Evolutionary conservation across 2,329 filamentous ascomycete species (phyloP).

Genomic region (Microthyrium microscopicum): DNA sequence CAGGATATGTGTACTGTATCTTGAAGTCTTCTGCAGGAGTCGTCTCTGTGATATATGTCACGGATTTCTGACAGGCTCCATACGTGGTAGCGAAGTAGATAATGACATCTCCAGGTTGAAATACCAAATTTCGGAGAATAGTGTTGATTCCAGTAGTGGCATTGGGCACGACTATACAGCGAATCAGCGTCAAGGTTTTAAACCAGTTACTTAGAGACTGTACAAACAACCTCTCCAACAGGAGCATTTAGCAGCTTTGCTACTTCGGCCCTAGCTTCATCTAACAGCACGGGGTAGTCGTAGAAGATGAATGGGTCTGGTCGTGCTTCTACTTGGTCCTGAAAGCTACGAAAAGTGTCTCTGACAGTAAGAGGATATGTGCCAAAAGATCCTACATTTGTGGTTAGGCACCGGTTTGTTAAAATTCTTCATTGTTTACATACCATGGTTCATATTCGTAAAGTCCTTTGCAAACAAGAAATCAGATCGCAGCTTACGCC

Average conservation of each 20-base stretch:
- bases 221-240: constrained; percentile 49
- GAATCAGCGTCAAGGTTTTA: no score
- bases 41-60: constrained; percentile 57
- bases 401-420: constrained; percentile 3
- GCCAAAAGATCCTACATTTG: constrained; percentile 54
- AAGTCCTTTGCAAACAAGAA: constrained; percentile 56
- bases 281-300: constrained; percentile 44
- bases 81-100: constrained; percentile 69
- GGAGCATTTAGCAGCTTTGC: constrained; percentile 51
- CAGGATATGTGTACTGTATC: constrained; percentile 51
- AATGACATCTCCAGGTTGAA: constrained; percentile 55
- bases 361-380: constrained; percentile 50
- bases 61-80: constrained; percentile 55
- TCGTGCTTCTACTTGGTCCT: constrained; percentile 46
- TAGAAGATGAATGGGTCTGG: constrained; percentile 68
- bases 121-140: constrained; percentile 59
- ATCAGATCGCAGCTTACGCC: constrained; percentile 39
- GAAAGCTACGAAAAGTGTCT: constrained; percentile 43
- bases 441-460: constrained; percentile 66
- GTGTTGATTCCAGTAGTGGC: constrained; percentile 66
- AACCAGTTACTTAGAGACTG: no score
- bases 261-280: constrained; percentile 46
- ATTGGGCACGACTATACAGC: constrained; percentile 64
- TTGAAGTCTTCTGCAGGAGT: constrained; percentile 32
- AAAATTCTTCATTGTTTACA: constrained; percentile 7